Evolutionary conservation across 2,329 filamentous ascomycete genomes (phyloP).

Genomic region (Aspergillus puulaauensis): DNA sequence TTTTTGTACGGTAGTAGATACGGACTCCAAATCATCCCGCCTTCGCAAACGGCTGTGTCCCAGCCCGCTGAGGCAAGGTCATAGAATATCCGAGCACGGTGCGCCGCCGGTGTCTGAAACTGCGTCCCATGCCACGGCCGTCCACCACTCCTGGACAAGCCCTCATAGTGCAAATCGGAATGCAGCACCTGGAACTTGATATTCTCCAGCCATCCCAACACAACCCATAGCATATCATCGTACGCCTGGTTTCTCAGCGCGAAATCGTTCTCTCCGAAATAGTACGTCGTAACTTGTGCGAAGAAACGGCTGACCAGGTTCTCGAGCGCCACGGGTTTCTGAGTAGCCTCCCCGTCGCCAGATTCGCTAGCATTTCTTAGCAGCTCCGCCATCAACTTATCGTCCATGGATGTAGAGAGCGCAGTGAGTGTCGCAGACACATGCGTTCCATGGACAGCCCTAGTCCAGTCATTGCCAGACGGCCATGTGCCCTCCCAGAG

Average conservation of each 20-base stretch:
- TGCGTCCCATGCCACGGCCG: conserved; percentile 70
- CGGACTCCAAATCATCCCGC: conserved; percentile 91
- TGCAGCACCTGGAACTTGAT: conserved; percentile 75
- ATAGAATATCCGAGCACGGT: conserved; percentile 83
- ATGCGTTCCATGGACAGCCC: conserved; percentile 78
- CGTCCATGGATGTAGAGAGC: conserved; percentile 59
- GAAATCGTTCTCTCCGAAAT: conserved; percentile 82
- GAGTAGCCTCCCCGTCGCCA: conserved; percentile 3
- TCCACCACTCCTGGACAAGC: conserved; percentile 22
- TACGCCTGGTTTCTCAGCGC: conserved; percentile 75
- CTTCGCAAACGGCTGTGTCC: conserved; percentile 76
- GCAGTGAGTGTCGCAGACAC: conserved; percentile 71
- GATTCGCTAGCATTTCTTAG: conserved; percentile 17
- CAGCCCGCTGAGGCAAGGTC: conserved; percentile 76
- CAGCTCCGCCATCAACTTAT: conserved; percentile 36
- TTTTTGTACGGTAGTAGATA: conserved; percentile 85
- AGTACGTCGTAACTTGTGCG: conserved; percentile 71
- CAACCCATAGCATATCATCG: conserved; percentile 95
- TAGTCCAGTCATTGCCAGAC: conserved; percentile 87
- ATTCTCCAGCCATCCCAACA: conserved; percentile 83
- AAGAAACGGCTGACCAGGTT: conserved; percentile 85
- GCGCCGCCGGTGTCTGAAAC: conserved; percentile 75
- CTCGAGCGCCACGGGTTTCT: conserved; percentile 54
- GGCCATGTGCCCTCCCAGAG: conserved; percentile 81
- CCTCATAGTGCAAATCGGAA: conserved; percentile 59